phyloP scores from a whole-genome alignment of 768 basidiomycete species.

The Pholiota conissans region DNA sequence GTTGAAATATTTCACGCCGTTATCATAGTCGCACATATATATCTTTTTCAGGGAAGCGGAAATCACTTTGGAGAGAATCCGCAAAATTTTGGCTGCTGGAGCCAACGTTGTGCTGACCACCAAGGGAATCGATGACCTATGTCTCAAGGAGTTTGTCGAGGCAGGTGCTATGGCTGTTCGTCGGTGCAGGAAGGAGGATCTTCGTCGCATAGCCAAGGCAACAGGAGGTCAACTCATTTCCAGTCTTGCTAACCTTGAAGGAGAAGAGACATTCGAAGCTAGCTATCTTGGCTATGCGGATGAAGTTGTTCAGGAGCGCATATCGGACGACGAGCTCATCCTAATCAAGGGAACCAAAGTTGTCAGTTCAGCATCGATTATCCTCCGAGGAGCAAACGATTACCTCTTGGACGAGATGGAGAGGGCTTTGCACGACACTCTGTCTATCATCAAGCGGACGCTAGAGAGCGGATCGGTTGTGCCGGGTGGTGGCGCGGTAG shows the following conservation, averaged over 20 bases:
- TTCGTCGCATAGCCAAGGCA: constrained; percentile 94
- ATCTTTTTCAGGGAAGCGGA: constrained; percentile 74
- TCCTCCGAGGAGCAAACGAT: constrained; percentile 96
- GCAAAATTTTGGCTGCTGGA: constrained; percentile 93
- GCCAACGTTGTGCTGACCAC: constrained; percentile 98
- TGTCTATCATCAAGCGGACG: constrained; percentile 95
- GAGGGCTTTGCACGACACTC: constrained; percentile 88
- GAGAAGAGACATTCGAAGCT: constrained; percentile 96
- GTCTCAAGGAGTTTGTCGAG: constrained; percentile 98
- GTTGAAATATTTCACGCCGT: constrained; percentile 17
- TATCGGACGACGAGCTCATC: constrained; percentile 98
- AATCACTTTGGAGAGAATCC: constrained; percentile 92
- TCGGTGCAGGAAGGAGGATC: constrained; percentile 96
- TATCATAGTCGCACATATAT: neutral
- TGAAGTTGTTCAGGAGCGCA: constrained; percentile 95
- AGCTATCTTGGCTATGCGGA: constrained; percentile 90
- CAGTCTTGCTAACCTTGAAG: constrained; percentile 93
- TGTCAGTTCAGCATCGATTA: constrained; percentile 89
- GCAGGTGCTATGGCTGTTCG: constrained; percentile 99
- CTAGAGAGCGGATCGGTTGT: constrained; percentile 95
- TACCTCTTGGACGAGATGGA: constrained; percentile 99
- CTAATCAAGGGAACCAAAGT: constrained; percentile 97
- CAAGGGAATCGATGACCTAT: constrained; percentile 98
- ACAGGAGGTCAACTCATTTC: constrained; percentile 94
- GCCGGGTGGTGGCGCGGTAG: constrained; percentile 96